Evolutionary conservation across 257 asterid genomes (phyloP).

Genomic region (Leptodermis oblonga): DNA sequence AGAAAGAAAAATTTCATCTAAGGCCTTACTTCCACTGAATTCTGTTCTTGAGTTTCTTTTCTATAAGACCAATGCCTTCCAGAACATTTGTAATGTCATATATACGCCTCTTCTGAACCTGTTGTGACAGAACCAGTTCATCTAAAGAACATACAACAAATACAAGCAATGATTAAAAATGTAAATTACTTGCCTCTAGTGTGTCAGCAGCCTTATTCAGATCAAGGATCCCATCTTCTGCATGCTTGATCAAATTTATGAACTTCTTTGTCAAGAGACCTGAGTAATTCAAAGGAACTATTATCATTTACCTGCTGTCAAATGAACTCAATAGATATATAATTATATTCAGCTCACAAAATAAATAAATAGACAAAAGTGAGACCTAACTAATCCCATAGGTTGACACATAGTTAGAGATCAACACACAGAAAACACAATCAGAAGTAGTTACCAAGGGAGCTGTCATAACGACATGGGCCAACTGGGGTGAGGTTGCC

Average conservation of each 20-base stretch:
- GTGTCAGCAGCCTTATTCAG: slow-evolving; percentile 93
- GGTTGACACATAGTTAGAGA: background rate
- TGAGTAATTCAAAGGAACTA: slow-evolving; percentile 23
- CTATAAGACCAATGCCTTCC: slow-evolving; percentile 96
- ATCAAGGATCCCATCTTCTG: slow-evolving; percentile 96
- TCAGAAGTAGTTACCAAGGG: slow-evolving; percentile 56
- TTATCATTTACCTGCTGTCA: background rate
- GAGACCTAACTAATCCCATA: background rate
- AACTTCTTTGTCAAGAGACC: slow-evolving; percentile 95
- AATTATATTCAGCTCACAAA: background rate
- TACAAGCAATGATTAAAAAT: slow-evolving; percentile 18
- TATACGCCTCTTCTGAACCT: slow-evolving; percentile 98
- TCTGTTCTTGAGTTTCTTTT: slow-evolving; percentile 91
- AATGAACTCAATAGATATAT: background rate
- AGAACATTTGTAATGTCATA: slow-evolving; percentile 96
- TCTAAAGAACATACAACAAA: slow-evolving; percentile 20
- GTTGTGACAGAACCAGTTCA: slow-evolving; percentile 30
- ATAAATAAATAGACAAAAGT: background rate
- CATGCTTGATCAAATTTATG: slow-evolving; percentile 79
- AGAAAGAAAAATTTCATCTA: slow-evolving; percentile 4
- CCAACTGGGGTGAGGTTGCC: slow-evolving; percentile 79
- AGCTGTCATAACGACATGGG: slow-evolving; percentile 94
- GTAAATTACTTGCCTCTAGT: slow-evolving; percentile 56
- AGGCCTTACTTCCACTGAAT: slow-evolving; percentile 93
- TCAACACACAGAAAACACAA: background rate